These are phyloP conservation scores for Eimeria tenella DNA, from an alignment of 169 alveolate species.

Conservation along the genomic window DNA sequence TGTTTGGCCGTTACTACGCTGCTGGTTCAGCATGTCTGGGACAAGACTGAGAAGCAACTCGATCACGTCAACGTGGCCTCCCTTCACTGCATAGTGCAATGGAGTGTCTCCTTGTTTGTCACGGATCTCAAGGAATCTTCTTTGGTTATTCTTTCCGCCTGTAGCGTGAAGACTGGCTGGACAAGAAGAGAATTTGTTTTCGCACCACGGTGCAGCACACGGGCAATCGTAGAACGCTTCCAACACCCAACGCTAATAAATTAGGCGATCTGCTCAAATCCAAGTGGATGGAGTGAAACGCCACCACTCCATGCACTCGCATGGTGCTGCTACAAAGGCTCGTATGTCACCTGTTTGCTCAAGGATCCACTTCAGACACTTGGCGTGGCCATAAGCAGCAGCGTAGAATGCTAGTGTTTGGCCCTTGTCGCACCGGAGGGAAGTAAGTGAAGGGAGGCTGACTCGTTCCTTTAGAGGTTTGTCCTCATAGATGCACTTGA, in stretches of 20 bases:
- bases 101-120: constrained; percentile 66
- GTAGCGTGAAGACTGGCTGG: background rate
- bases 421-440: constrained; percentile 25
- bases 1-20: constrained; percentile 4
- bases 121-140: constrained; percentile 30
- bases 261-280: too few relatives aligned
- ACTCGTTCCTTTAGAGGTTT: constrained; percentile 27
- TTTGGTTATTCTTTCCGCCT: constrained; percentile 37
- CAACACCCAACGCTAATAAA: too few relatives aligned
- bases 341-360: constrained; percentile 29
- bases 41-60: background rate
- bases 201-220: background rate
- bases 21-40: constrained; percentile 58
- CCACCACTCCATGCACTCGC: background rate
- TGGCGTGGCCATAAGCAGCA: constrained; percentile 67
- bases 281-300: too few relatives aligned
- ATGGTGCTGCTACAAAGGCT: too few relatives aligned
- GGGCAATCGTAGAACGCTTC: too few relatives aligned
- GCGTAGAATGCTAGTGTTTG: constrained; percentile 66
- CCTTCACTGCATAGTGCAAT: constrained; percentile 65
- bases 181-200: background rate
- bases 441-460: background rate
- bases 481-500: constrained; percentile 57
- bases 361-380: constrained; percentile 57
- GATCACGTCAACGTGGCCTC: constrained; percentile 34